Percentiles rank a stretch among this genome's conserved stretches.
Evolutionary conservation across 2,329 filamentous ascomycete genomes (phyloP).

Genomic region (Dactylonectria estremocensis): DNA sequence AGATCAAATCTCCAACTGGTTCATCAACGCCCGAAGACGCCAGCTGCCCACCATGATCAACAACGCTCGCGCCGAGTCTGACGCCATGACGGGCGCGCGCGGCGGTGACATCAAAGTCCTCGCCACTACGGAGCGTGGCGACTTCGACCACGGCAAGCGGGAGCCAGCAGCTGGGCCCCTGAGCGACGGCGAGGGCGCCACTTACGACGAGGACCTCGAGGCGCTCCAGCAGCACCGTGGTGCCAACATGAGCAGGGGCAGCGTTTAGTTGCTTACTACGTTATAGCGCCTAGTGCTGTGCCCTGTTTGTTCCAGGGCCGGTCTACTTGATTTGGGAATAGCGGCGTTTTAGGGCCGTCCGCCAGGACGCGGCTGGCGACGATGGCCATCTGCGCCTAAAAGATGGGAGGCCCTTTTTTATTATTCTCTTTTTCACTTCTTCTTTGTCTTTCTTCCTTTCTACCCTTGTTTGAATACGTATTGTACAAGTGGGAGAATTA

Average conservation of each 20-base stretch:
- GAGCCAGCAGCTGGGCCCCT: slow-evolving; percentile 55
- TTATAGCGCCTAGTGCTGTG: slow-evolving; percentile 18
- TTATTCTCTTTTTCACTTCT: neutral
- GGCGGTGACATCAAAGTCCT: slow-evolving; percentile 56
- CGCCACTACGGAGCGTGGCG: slow-evolving; percentile 56
- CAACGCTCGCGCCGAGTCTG: slow-evolving; percentile 67
- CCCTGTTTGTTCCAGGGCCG: slow-evolving; percentile 23
- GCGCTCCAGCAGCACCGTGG: slow-evolving; percentile 49
- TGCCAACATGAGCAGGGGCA: slow-evolving; percentile 61
- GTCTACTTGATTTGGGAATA: slow-evolving; percentile 39
- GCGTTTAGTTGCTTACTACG: too few relatives aligned
- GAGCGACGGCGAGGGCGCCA: slow-evolving; percentile 64
- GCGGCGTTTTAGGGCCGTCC: slow-evolving; percentile 32
- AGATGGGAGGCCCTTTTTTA: slow-evolving; percentile 12
- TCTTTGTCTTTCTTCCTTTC: too few relatives aligned
- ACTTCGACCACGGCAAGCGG: slow-evolving; percentile 57
- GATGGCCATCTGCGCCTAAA: slow-evolving; percentile 31
- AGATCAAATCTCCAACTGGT: slow-evolving; percentile 86
- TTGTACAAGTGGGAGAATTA: slow-evolving; percentile 22
- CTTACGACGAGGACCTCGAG: slow-evolving; percentile 62
- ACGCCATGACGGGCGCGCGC: slow-evolving; percentile 60
- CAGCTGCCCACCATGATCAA: slow-evolving; percentile 74
- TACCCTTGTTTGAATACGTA: slow-evolving; percentile 18
- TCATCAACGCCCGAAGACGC: slow-evolving; percentile 82
- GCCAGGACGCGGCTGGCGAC: slow-evolving; percentile 38